phyloP scores from a whole-genome alignment of 2,329 filamentous ascomycete genomes.

The Epichloe brachyelytri region DNA sequence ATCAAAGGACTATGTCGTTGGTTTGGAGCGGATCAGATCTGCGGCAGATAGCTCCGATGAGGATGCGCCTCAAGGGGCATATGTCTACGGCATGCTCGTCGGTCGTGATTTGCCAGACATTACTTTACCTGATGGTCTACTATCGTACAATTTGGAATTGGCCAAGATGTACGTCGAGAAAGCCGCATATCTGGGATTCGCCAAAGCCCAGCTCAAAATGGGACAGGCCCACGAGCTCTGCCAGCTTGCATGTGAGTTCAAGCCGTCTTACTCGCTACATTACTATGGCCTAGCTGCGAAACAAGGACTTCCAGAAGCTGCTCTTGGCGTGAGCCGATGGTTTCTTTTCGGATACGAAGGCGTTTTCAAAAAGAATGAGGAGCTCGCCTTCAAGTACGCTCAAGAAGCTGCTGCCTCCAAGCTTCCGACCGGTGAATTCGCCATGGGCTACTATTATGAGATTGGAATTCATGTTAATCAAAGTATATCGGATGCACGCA shows the following conservation, averaged over 20 bases:
- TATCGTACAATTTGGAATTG: slow-evolving; percentile 58
- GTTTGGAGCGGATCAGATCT: slow-evolving; percentile 68
- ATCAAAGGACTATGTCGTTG: slow-evolving; percentile 63
- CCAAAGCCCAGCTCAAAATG: slow-evolving; percentile 96
- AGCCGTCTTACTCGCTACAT: slow-evolving; percentile 81
- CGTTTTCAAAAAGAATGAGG: slow-evolving; percentile 89
- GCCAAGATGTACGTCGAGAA: slow-evolving; percentile 90
- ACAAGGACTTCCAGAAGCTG: slow-evolving; percentile 86
- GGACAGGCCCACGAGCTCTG: slow-evolving; percentile 90
- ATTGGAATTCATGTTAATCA: slow-evolving; percentile 87
- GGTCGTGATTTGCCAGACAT: slow-evolving; percentile 87
- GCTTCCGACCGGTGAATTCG: slow-evolving; percentile 85
- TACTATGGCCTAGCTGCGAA: slow-evolving; percentile 89
- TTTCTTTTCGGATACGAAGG: slow-evolving; percentile 92
- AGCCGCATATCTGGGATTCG: slow-evolving; percentile 87
- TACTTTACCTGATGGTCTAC: slow-evolving; percentile 53
- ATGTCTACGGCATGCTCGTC: slow-evolving; percentile 89
- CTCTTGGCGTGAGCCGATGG: slow-evolving; percentile 96
- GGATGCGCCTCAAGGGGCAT: slow-evolving; percentile 92
- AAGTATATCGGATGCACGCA: slow-evolving; percentile 66
- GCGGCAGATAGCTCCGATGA: slow-evolving; percentile 85
- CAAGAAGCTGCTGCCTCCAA: slow-evolving; percentile 72
- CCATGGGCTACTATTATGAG: slow-evolving; percentile 93
- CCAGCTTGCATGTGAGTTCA: slow-evolving; percentile 87
- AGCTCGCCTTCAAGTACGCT: slow-evolving; percentile 82